phyloP scores from a whole-genome alignment of 176 grass and related monocot species.

The Paspalum vaginatum region DNA sequence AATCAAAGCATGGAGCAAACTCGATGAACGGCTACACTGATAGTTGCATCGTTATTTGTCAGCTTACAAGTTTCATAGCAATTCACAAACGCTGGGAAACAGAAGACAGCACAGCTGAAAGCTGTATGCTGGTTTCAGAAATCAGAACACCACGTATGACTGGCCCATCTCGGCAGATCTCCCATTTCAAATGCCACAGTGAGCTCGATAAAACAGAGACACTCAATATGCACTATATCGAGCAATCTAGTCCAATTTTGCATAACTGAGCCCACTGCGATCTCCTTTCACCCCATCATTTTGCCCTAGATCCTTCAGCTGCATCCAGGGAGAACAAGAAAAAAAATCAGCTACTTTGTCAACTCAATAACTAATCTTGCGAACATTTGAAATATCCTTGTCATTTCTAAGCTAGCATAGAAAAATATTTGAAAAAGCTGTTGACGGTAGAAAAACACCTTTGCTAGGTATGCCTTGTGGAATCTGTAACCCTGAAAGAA shows the following conservation, averaged over 20 bases:
- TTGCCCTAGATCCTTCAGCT: conserved; percentile 60
- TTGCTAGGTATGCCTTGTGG: conserved; percentile 71
- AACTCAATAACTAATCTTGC: conserved; percentile 6
- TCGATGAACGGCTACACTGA: neutral
- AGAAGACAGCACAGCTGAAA: conserved; percentile 9
- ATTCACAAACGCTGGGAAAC: conserved; percentile 36
- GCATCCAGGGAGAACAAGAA: conserved; percentile 2
- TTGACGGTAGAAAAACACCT: conserved; percentile 53
- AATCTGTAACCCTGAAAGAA: conserved; percentile 89
- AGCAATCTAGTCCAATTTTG: conserved; percentile 47
- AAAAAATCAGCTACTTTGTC: conserved; percentile 28
- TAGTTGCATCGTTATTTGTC: conserved; percentile 39
- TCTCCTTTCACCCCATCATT: conserved; percentile 39
- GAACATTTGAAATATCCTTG: conserved; percentile 5
- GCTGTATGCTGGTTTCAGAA: neutral
- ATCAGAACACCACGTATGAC: conserved; percentile 40
- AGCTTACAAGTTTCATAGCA: conserved; percentile 10
- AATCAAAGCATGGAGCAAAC: conserved; percentile 29
- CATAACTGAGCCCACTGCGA: conserved; percentile 1
- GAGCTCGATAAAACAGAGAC: neutral
- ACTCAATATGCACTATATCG: neutral
- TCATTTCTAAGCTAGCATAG: neutral
- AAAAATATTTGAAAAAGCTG: conserved; percentile 13
- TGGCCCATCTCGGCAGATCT: conserved; percentile 9
- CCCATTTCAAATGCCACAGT: neutral